phyloP scores from a whole-genome alignment of 208 protist species.

The Leishmania major region DNA sequence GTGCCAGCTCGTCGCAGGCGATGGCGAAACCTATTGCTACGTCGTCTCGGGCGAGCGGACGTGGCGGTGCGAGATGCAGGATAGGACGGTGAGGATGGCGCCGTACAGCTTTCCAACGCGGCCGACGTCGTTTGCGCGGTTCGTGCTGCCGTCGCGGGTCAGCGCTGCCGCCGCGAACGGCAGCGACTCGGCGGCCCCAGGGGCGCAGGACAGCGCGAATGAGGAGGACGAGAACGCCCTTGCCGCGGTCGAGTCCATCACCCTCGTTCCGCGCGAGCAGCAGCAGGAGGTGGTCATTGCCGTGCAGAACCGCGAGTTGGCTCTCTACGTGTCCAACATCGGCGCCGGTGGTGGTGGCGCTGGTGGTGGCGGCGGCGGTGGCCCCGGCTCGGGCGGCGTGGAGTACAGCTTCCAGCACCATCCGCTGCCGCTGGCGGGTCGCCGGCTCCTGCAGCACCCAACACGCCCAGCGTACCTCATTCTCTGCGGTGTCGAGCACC shows the following conservation, averaged over 20 bases:
- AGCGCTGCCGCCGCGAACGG: conserved; percentile 8
- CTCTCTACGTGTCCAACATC: conserved; percentile 60
- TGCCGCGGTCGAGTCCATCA: conserved; percentile 15
- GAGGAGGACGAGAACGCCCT: conserved; percentile 18
- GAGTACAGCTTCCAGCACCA: conserved; percentile 79
- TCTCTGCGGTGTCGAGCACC: conserved; percentile 67
- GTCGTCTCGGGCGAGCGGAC: conserved; percentile 59
- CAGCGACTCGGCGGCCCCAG: neutral
- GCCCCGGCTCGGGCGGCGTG: conserved; percentile 32
- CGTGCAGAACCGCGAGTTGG: conserved; percentile 57
- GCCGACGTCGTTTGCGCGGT: conserved; percentile 63
- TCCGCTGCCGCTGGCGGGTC: conserved; percentile 61
- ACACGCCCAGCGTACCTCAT: conserved; percentile 62
- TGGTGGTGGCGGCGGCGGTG: conserved; percentile 5
- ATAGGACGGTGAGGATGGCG: conserved; percentile 59
- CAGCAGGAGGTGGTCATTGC: conserved; percentile 68
- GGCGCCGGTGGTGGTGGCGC: conserved; percentile 16
- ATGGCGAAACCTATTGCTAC: conserved; percentile 77
- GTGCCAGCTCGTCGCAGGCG: conserved; percentile 72
- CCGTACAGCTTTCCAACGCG: conserved; percentile 72
- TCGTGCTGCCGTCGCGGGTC: conserved; percentile 41
- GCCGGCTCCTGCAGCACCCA: conserved; percentile 70
- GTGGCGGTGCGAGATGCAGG: conserved; percentile 73
- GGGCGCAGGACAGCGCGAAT: conserved; percentile 13
- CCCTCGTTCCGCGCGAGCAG: conserved; percentile 24